Conservation (phyloP, 163 green algal genomes). For the Scenedesmus sp. region DNA sequence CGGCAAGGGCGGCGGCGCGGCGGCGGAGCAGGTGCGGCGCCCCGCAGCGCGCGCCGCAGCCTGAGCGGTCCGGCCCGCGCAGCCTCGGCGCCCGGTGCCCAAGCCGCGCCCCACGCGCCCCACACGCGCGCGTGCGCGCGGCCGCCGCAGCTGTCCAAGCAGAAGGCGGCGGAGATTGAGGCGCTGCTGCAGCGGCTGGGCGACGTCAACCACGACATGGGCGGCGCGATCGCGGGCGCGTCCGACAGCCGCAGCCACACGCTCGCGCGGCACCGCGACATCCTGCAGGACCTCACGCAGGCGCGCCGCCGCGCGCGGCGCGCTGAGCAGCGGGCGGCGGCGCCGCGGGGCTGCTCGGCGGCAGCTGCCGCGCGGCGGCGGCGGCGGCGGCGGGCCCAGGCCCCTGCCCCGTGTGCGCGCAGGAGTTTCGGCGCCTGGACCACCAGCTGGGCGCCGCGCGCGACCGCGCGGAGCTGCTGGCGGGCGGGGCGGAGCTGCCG, state of each 20-base stretch:
- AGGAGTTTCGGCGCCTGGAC: conserved; percentile 87
- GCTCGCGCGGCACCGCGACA: conserved; percentile 91
- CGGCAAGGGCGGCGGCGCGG: conserved; percentile 56
- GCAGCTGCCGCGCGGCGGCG: no score
- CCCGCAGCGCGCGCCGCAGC: neutral
- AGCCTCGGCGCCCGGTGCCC: no score
- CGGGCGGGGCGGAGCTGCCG: conserved; percentile 53
- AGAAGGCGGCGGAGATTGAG: conserved; percentile 86
- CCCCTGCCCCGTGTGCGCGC: no score
- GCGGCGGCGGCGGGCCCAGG: no score
- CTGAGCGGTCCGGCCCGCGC: no score
- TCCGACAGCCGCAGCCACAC: conserved; percentile 83
- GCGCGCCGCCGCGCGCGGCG: no score
- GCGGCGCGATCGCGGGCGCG: conserved; percentile 50
- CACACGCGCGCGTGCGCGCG: neutral
- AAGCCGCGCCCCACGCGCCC: no score
- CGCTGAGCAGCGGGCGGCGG: no score
- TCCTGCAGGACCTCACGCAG: conserved; percentile 80
- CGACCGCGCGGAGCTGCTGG: conserved; percentile 85
- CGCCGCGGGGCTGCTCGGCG: no score
- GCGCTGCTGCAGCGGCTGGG: conserved; percentile 78
- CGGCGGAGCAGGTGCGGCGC: conserved; percentile 72
- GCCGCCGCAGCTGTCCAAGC: conserved; percentile 59
- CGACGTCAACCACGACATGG: conserved; percentile 89
- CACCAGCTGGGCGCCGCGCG: conserved; percentile 68